phyloP scores from a whole-genome alignment of 2,329 filamentous ascomycete species.

The Chaetomiaceae sp. region DNA sequence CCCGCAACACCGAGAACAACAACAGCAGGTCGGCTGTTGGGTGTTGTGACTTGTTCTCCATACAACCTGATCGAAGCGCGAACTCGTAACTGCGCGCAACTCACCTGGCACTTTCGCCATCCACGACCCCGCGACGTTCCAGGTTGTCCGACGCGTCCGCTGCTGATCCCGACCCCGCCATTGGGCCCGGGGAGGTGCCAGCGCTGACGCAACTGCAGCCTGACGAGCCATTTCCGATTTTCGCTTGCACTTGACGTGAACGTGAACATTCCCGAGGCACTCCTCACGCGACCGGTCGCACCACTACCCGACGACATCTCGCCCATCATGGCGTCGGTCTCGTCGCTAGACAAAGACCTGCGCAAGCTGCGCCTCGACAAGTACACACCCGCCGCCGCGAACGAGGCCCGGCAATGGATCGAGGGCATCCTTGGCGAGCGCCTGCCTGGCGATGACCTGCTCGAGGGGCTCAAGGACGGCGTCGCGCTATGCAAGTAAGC shows the following conservation, averaged over 20 bases:
- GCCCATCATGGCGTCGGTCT: slow-evolving; percentile 75
- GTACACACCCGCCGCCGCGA: slow-evolving; percentile 85
- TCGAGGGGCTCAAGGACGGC: slow-evolving; percentile 84
- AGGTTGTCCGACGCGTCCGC: slow-evolving; percentile 2
- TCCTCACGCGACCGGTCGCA: no score
- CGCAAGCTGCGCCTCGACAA: slow-evolving; percentile 85
- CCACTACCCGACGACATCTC: background rate
- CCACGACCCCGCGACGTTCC: no score
- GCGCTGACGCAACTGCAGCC: slow-evolving; percentile 5
- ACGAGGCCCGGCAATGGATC: slow-evolving; percentile 81
- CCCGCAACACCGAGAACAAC: no score
- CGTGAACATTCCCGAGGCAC: no score
- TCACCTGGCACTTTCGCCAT: no score
- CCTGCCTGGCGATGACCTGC: slow-evolving; percentile 66
- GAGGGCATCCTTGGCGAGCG: slow-evolving; percentile 71
- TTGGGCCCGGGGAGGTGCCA: no score
- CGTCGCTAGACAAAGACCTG: slow-evolving; percentile 91
- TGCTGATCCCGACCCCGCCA: slow-evolving; percentile 1
- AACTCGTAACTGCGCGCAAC: no score
- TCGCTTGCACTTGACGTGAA: no score
- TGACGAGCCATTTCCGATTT: background rate
- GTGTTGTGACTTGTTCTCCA: no score
- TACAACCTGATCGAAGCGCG: no score
- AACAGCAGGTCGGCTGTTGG: no score
- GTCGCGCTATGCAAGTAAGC: slow-evolving; percentile 84